A percentile compares a stretch with the other conserved stretches of the same genome.
These are phyloP conservation scores for Fulvia fulva DNA, from an alignment of 2,329 filamentous ascomycete genomes.

Conservation along the genomic window DNA sequence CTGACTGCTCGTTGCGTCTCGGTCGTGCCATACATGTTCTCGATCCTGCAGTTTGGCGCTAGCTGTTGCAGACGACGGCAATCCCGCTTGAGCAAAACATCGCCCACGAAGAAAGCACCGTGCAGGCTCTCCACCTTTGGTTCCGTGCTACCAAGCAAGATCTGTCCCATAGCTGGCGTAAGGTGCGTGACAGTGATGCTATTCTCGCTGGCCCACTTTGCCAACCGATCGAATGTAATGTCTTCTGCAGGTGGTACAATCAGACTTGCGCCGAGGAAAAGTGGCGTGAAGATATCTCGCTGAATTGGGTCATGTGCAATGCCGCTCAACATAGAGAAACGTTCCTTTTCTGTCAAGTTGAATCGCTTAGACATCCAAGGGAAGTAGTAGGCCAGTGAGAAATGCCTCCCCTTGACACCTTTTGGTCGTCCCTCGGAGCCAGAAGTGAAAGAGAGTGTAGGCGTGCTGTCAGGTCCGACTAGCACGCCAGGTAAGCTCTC, in stretches of 20 bases:
- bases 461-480: conserved; percentile 80
- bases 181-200: conserved; percentile 77
- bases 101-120: conserved; percentile 85
- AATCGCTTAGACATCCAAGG: conserved; percentile 91
- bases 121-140: conserved; percentile 58
- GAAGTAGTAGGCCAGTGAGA: conserved; percentile 79
- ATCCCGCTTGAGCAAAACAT: conserved; percentile 80
- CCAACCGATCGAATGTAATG: conserved; percentile 79
- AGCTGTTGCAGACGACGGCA: conserved; percentile 72
- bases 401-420: conserved; percentile 84
- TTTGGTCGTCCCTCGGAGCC: conserved; percentile 77
- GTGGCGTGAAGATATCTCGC: conserved; percentile 80
- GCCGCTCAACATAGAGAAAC: conserved; percentile 78
- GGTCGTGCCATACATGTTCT: conserved; percentile 87
- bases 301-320: conserved; percentile 69
- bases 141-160: conserved; percentile 80
- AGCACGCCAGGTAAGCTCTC: conserved; percentile 63
- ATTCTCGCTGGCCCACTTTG: conserved; percentile 81
- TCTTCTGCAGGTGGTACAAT: conserved; percentile 76
- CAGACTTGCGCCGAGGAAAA: conserved; percentile 78
- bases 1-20: conserved; percentile 78
- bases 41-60: conserved; percentile 68
- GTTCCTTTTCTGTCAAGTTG: conserved; percentile 64
- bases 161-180: conserved; percentile 95
- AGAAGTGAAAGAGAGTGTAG: conserved; percentile 61